Conservation (phyloP, 1,139 yeast genomes). For the Candida sp. region DNA sequence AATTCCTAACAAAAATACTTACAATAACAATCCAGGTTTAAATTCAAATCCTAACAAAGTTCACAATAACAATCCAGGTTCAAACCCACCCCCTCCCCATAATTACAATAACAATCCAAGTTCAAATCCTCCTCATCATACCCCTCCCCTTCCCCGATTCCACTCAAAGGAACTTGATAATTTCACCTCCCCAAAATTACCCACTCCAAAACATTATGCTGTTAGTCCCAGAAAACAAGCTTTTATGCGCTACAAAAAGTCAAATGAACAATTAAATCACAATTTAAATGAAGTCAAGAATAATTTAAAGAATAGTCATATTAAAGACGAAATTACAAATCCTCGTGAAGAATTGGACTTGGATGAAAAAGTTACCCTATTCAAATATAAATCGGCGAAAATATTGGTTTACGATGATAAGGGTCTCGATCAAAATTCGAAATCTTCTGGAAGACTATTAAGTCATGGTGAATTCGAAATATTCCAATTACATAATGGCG, state of each 20-base stretch:
- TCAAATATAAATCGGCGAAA: slow-evolving; percentile 33
- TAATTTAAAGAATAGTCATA: slow-evolving; percentile 13
- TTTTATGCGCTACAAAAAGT: slow-evolving; percentile 35
- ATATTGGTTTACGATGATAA: slow-evolving; percentile 44
- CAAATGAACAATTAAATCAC: slow-evolving; percentile 18
- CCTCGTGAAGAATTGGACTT: slow-evolving; percentile 13
- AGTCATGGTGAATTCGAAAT: slow-evolving; percentile 65
- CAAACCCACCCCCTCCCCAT: no score
- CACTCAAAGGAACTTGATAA: background rate
- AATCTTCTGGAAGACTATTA: slow-evolving; percentile 41
- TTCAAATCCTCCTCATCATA: no score
- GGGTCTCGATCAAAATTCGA: slow-evolving; percentile 11
- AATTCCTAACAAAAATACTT: no score
- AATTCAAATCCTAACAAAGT: background rate
- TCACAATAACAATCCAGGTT: background rate
- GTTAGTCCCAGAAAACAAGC: slow-evolving; percentile 41
- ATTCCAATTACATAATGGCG: slow-evolving; percentile 61
- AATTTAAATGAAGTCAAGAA: slow-evolving; percentile 27
- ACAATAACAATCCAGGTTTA: no score
- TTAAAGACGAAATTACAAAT: background rate
- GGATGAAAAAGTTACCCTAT: slow-evolving; percentile 38
- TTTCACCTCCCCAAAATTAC: background rate
- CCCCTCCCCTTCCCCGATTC: background rate
- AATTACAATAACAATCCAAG: no score
- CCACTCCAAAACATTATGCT: slow-evolving; percentile 2